Evolutionary conservation across 352 stramenopile genomes (phyloP), one percentile per base, ranked within the genome.

Genomic region (Globisporangium heterothallicum): DNA sequence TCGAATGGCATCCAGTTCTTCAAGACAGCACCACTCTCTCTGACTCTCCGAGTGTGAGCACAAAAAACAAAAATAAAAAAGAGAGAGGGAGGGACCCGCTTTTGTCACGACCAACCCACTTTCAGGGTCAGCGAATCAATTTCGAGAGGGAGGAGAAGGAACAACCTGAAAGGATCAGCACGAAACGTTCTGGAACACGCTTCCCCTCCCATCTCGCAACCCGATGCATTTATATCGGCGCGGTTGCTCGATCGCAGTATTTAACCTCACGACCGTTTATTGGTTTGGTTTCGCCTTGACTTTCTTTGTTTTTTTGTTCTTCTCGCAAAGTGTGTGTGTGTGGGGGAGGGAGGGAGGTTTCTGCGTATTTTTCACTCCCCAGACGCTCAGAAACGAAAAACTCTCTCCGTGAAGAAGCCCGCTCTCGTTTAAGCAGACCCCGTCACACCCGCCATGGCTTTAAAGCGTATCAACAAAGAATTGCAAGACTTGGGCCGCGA

Each of bases 381-480:
- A 8, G 30, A 8, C 30, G 30, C 30, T 36, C 30, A 36, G 30
- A 36, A 36, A 36, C 30, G 9, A 36, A 36, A 36, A 36, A 36
- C 30, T 36, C 30, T 36, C 30, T 36, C 30, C 30, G 30, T 13
- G 30, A 36, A 36, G 30, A 36, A 36, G 30, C 12, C 14, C 25
- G 34, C 13, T 13, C 27, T 32, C 21, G 3, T 30, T 10, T 7
- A 12, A 32, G 8, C 32, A 8, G 12, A 44, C 18, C 24, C 16
- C 25, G 2, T 7, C 12, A 34, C 48, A 30, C 7, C 49, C 35
- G 36, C 51, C 22, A 97, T 97, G 90, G 90, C 92, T 64, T 64
- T 97, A 38, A 97, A 97, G 74, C 84, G 92, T 60, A 97, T 98
- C 61, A 97, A 98, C 76, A 98, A 98, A 74, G 94, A 98, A 67